Base-by-base conservation (phyloP, 768 basidiomycete genomes). In the Psilocybe sp. region DNA sequence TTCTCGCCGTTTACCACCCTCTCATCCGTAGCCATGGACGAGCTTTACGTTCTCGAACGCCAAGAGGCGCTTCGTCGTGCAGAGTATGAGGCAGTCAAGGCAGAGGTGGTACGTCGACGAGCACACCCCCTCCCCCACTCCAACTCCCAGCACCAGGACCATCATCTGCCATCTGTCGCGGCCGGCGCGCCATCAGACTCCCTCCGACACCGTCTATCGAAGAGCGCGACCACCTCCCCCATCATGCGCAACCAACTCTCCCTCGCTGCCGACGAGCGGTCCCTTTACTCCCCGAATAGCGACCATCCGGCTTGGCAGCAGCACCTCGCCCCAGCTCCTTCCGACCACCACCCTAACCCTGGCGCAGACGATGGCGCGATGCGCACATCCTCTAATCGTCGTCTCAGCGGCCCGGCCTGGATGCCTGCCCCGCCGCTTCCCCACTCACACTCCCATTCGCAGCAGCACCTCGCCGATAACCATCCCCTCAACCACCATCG, bases 31-130 rank as follows among this genome's bases (percentile, higher is more conserved):
- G 93, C 94, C 2, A 87, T 95, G 70, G 92, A 92, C 50, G 92
- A 97, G 63, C 78, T 98, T 7, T 87, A 89, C 60, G 84, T 86
- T 57, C 83, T 98, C 28, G 95, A 98, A 64, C 85, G 85, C 35
- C 79, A 85, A 52, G 95, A 97, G 65, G 87, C 91, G 3, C 66
- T 84, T 31, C 78, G 92, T 15, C 77, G 92, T 33, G 92, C 90
- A n/a, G 88, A 92, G 63, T 96, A 86, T 68, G 90, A 93, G 64
- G 79, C 84, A 3, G 23, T 28, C 23, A 28, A 28, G 23, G 23
- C 23, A 28, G 23, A 28, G 23, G 23, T 28, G 3, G 23, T 28
- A 28, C 23, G 23, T 9, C 75, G 81, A 9, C 87, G 85, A 61
- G 84, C 87, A 14, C 87, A 87, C 47, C 79, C 78, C 11, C 60